phyloP scores from a whole-genome alignment of 2,329 filamentous ascomycete species.

The Parastagonospora avenae region DNA sequence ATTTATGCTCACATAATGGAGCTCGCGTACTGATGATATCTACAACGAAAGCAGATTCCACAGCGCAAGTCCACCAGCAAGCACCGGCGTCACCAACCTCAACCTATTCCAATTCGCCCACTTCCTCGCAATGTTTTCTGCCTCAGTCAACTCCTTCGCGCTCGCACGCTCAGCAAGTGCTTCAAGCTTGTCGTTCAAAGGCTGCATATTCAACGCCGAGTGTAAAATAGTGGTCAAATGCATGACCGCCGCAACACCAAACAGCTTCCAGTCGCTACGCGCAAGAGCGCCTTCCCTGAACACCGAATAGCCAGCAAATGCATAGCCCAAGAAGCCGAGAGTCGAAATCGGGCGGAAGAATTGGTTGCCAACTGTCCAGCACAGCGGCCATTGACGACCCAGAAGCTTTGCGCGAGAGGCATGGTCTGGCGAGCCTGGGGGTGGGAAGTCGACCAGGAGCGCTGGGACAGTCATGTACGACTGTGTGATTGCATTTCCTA shows the following conservation, averaged over 20 bases:
- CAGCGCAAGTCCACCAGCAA: conserved; percentile 42
- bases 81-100: conserved; percentile 40
- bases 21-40: neutral
- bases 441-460: conserved; percentile 54
- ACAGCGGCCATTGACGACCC: conserved; percentile 56
- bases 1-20: neutral
- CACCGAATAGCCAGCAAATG: conserved; percentile 49
- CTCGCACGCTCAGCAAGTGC: conserved; percentile 42
- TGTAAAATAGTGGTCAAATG: conserved; percentile 57
- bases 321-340: conserved; percentile 56
- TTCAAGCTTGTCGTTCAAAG: conserved; percentile 56
- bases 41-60: conserved; percentile 34
- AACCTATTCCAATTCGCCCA: conserved; percentile 46
- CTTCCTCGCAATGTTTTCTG: conserved; percentile 39
- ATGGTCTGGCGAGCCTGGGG: conserved; percentile 49
- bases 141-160: conserved; percentile 39
- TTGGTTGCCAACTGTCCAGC: conserved; percentile 57
- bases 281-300: conserved; percentile 35
- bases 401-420: conserved; percentile 52
- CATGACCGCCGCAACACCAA: conserved; percentile 51
- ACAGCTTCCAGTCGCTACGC: conserved; percentile 53
- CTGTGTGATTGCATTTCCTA: conserved; percentile 60
- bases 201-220: conserved; percentile 58
- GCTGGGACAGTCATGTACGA: conserved; percentile 59
- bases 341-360: conserved; percentile 60